Base-by-base conservation (phyloP, 2,329 filamentous ascomycete species). In the Penicillium sp. region DNA sequence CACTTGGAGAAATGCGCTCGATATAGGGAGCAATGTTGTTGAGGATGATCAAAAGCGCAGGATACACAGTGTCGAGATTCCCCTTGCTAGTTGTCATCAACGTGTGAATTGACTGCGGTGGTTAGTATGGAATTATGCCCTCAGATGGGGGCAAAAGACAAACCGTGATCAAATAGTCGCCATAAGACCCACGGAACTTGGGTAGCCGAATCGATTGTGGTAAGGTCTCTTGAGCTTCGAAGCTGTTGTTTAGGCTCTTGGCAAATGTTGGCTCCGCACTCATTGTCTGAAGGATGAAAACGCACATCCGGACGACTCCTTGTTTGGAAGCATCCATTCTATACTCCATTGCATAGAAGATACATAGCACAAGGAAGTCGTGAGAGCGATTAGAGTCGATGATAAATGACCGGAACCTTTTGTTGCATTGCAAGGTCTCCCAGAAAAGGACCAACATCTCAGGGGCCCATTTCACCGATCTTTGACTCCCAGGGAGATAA, bases 381-480 rank as follows among this genome's bases (percentile, higher is more conserved):
- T 96, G 88, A 0, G 87, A 88, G 47, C 91, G 79, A 64, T 93
- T 88, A 0, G 93, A 97, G 61, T 98, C 93, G 55, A 97, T 91
- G 62, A 98, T 93, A 69, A 96, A 98, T 1, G 89, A 88, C 29
- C 93, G 80, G 72, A 98, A 98, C 52, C 91, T 81, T 71, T 95
- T 97, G 72, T 98, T 98, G 77, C 91, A 96, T 69, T 98, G 93
- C 4, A 93, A 82, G 33, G 88, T 82, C 72, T 98, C 93, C 93
- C 93, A 98, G 65, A 97, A 96, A 2, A 98, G 77, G 79, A 96
- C 93, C 48, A 97, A 83, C 74, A 94, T 94, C 69, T 98, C 93
- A 2, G 93, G 90, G 0, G 90, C 88, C 77, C 91, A 95, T 63
- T 87, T 88, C 45, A 88, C 75, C 0, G 85, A 80, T 42, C 85